Evolutionary conservation across 164 flowering plant species (phyloP).

Genomic region (Macadamia tetraphylla): DNA sequence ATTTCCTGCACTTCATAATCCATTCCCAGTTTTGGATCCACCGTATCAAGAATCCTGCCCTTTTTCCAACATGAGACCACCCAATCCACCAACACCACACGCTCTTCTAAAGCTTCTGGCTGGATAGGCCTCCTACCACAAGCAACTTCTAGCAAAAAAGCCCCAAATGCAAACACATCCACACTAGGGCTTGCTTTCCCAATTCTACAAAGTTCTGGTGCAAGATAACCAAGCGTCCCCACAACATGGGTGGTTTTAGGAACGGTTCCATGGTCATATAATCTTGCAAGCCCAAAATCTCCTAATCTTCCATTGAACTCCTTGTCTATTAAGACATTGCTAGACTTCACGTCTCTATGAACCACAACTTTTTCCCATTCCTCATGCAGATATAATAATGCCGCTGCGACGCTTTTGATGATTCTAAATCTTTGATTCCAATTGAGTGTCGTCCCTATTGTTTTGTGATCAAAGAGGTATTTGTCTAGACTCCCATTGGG

Average conservation of each 20-base stretch:
- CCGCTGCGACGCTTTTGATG: background rate
- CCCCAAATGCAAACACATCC: background rate
- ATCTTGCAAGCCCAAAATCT: background rate
- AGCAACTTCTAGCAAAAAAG: background rate
- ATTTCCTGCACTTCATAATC: constrained; percentile 12
- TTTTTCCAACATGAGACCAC: background rate
- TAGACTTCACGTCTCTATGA: background rate
- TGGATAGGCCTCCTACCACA: background rate
- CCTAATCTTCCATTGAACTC: background rate
- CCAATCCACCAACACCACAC: constrained; percentile 1
- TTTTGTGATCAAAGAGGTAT: background rate
- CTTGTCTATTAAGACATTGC: background rate
- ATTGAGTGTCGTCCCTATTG: background rate
- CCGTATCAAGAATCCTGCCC: background rate
- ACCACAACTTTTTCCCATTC: background rate
- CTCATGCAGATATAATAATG: background rate
- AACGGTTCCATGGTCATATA: background rate
- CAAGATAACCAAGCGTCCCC: constrained; percentile 6
- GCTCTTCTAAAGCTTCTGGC: background rate
- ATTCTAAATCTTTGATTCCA: background rate
- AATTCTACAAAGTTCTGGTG: constrained; percentile 5
- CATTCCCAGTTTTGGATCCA: constrained; percentile 7
- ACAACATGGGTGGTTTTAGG: constrained; percentile 2
- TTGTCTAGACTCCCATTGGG: background rate
- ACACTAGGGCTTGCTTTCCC: background rate